These are phyloP conservation scores for Pichia kluyveri DNA, from an alignment of 805 yeast species.

Conservation along the genomic window DNA sequence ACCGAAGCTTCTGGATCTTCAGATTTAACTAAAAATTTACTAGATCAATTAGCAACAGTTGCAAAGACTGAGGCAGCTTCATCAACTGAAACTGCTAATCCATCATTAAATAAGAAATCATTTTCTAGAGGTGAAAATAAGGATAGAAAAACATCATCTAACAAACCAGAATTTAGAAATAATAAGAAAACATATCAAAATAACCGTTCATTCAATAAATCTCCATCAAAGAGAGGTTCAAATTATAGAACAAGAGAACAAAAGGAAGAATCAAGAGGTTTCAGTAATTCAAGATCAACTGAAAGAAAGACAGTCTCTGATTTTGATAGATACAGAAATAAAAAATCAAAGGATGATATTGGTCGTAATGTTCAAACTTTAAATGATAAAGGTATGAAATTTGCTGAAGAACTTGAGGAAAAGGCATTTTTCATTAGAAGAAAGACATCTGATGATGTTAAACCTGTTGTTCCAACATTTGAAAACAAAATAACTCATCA, in stretches of 20 bases:
- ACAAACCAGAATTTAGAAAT: not conserved
- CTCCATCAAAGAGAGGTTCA: not conserved
- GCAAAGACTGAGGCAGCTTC: constrained; percentile 5
- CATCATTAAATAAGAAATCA: not conserved
- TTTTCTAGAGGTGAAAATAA: not conserved
- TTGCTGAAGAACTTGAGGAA: constrained; percentile 6
- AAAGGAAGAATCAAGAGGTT: not conserved
- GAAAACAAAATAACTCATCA: not conserved
- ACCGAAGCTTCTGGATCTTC: not conserved
- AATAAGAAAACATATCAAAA: not conserved
- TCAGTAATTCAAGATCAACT: not conserved
- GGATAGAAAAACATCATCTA: not conserved
- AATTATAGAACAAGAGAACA: not conserved
- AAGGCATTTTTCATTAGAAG: constrained; percentile 11
- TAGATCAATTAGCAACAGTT: not conserved
- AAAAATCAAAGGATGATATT: not conserved
- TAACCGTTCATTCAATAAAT: not conserved
- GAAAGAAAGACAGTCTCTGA: not conserved
- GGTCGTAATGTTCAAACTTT: not conserved
- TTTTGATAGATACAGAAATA: constrained; percentile 6
- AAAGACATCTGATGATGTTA: not conserved
- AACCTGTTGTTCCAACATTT: not conserved
- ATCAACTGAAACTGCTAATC: not conserved
- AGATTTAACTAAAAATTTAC: not conserved
- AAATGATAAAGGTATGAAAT: constrained; percentile 7